These are phyloP conservation scores for Phytophthora podocarpi DNA, from an alignment of 352 stramenopile species.

Conservation along the genomic window DNA sequence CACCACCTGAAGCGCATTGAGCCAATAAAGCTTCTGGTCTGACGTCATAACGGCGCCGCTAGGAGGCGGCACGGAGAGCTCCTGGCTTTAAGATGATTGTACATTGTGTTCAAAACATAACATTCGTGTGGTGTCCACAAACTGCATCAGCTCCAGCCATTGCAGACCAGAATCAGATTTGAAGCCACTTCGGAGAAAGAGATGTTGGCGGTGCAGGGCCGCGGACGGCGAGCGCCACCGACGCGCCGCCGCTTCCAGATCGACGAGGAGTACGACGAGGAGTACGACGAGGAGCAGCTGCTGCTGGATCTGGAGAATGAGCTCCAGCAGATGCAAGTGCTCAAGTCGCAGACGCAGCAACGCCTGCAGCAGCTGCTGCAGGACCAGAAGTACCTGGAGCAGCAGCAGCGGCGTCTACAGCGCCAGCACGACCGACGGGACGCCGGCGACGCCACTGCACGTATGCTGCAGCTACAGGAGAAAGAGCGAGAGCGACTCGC, in stretches of 20 bases:
- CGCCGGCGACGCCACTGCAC: conserved; percentile 42
- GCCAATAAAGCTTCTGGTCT: conserved; percentile 41
- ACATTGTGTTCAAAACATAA: neutral
- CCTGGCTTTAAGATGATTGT: neutral
- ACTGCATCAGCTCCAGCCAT: conserved; percentile 15
- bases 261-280: conserved; percentile 35
- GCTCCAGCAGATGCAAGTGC: conserved; percentile 50
- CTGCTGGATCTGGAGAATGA: conserved; percentile 52
- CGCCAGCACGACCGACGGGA: conserved; percentile 37
- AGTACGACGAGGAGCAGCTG: conserved; percentile 43
- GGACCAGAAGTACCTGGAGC: conserved; percentile 51
- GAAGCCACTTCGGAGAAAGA: too few relatives aligned
- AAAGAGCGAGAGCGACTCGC: conserved; percentile 48
- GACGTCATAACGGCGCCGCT: conserved; percentile 28
- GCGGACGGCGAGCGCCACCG: neutral
- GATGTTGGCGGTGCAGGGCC: conserved; percentile 9
- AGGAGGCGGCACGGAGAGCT: conserved; percentile 1
- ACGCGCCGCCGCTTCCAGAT: conserved; percentile 29
- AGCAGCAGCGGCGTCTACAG: conserved; percentile 41
- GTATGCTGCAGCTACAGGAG: conserved; percentile 70
- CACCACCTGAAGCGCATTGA: conserved; percentile 64
- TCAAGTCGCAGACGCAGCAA: conserved; percentile 46
- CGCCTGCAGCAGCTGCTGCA: conserved; percentile 43
- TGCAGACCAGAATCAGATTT: conserved; percentile 15
- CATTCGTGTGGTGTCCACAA: conserved; percentile 6